Evolutionary conservation across 345 rosid genomes (phyloP).

Genomic region (Lepidium aucheri): DNA sequence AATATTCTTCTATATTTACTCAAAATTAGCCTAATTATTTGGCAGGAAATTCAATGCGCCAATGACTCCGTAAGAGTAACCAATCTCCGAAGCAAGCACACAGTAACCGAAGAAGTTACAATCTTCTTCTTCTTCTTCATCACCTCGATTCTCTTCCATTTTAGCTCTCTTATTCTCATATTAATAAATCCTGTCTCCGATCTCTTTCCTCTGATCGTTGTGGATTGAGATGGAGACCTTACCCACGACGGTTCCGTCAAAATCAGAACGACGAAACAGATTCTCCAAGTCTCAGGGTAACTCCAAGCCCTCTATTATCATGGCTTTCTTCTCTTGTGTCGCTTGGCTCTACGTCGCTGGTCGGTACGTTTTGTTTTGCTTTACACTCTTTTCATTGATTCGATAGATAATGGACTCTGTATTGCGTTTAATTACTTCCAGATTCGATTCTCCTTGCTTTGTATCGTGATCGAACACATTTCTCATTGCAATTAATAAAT

Average conservation of each 20-base stretch:
- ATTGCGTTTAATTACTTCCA: neutral
- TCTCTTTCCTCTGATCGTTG: conserved; percentile 13
- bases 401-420: neutral
- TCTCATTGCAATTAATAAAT: neutral
- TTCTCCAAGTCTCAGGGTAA: conserved; percentile 54
- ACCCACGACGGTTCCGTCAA: conserved; percentile 37
- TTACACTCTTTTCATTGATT: neutral
- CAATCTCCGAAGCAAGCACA: neutral
- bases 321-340: conserved; percentile 86
- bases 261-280: conserved; percentile 63
- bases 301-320: conserved; percentile 56
- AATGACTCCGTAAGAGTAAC: neutral
- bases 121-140: too few relatives aligned
- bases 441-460: neutral
- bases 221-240: conserved; percentile 56
- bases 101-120: neutral
- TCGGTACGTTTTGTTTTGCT: conserved; percentile 34
- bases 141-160: neutral
- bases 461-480: neutral
- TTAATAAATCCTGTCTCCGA: neutral
- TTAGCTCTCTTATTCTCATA: neutral
- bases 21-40: neutral
- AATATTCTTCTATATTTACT: too few relatives aligned
- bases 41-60: neutral
- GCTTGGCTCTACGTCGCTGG: conserved; percentile 99